Percentiles rank a stretch among this genome's conserved stretches.
Conservation (phyloP, 2,329 filamentous ascomycete genomes). For the Parastagonospora nodorum region DNA sequence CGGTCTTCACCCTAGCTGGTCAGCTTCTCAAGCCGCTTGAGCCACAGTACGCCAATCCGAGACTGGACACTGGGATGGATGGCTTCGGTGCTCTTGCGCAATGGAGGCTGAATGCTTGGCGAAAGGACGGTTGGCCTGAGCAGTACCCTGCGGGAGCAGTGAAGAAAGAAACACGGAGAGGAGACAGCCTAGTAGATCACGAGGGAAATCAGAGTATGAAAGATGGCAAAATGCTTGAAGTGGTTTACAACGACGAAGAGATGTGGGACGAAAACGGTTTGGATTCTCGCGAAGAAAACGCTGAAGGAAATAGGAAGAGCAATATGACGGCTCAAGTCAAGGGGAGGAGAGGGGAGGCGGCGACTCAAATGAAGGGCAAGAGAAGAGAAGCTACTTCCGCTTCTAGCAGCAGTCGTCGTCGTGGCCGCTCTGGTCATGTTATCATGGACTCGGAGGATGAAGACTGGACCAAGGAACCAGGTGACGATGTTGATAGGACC, state of each 20-base stretch:
- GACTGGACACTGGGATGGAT: constrained; percentile 9
- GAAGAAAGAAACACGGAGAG: constrained; percentile 1
- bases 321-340: too few relatives aligned
- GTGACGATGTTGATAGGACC: too few relatives aligned
- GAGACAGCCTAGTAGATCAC: not conserved
- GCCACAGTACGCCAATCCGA: constrained; percentile 20
- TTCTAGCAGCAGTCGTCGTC: too few relatives aligned
- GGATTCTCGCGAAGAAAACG: too few relatives aligned
- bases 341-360: too few relatives aligned
- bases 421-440: too few relatives aligned
- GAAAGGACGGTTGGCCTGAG: constrained; percentile 20
- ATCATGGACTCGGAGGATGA: too few relatives aligned
- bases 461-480: too few relatives aligned
- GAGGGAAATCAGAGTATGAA: not conserved
- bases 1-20: constrained; percentile 4
- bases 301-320: too few relatives aligned
- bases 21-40: constrained; percentile 13
- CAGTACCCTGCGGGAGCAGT: constrained; percentile 11
- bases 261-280: not conserved
- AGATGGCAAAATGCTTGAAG: not conserved
- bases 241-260: not conserved
- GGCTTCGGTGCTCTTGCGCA: constrained; percentile 3
- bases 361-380: too few relatives aligned
- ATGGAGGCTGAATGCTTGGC: constrained; percentile 18
- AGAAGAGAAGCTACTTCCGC: too few relatives aligned